Percentiles rank a stretch among this genome's conserved stretches.
Evolutionary conservation across 192 early-diverging fungal species (phyloP).

Genomic region (Coemansia asiatica): DNA sequence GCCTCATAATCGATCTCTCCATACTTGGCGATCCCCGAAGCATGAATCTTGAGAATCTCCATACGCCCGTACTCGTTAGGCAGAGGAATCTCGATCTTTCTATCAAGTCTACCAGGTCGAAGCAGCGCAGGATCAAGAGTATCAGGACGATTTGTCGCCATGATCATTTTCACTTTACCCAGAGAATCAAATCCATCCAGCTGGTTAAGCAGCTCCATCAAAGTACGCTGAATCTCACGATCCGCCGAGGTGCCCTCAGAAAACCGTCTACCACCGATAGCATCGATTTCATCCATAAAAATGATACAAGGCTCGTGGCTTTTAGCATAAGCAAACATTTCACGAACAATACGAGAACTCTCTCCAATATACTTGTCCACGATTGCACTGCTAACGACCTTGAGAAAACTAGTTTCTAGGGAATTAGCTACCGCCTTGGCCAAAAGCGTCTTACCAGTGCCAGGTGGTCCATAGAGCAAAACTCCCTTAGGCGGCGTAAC

Average conservation of each 20-base stretch:
- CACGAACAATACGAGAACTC: slow-evolving; percentile 92
- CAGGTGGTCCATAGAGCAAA: slow-evolving; percentile 92
- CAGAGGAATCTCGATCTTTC: slow-evolving; percentile 99
- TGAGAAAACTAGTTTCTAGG: slow-evolving; percentile 97
- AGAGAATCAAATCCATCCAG: slow-evolving; percentile 99
- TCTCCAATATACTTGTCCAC: slow-evolving; percentile 99
- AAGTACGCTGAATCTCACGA: slow-evolving; percentile 98
- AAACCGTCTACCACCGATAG: slow-evolving; percentile 98
- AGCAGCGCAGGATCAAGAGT: slow-evolving; percentile 97
- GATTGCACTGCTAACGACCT: slow-evolving; percentile 97
- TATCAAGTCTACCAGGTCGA: slow-evolving; percentile 92
- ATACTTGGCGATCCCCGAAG: slow-evolving; percentile 88
- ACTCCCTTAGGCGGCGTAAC: slow-evolving; percentile 99
- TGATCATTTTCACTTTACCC: slow-evolving; percentile 98
- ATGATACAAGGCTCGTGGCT: slow-evolving; percentile 99
- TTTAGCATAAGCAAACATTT: slow-evolving; percentile 99
- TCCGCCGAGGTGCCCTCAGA: slow-evolving; percentile 99
- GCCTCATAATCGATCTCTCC: slow-evolving; percentile 99
- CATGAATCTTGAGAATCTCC: slow-evolving; percentile 98
- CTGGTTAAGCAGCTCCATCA: slow-evolving; percentile 99
- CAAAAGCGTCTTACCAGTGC: slow-evolving; percentile 96
- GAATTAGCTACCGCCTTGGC: slow-evolving; percentile 97
- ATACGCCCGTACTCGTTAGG: slow-evolving; percentile 97
- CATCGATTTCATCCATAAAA: slow-evolving; percentile 99
- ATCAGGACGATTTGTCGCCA: slow-evolving; percentile 99